phyloP scores from a whole-genome alignment of 169 alveolate species.

The Plasmodium adleri region DNA sequence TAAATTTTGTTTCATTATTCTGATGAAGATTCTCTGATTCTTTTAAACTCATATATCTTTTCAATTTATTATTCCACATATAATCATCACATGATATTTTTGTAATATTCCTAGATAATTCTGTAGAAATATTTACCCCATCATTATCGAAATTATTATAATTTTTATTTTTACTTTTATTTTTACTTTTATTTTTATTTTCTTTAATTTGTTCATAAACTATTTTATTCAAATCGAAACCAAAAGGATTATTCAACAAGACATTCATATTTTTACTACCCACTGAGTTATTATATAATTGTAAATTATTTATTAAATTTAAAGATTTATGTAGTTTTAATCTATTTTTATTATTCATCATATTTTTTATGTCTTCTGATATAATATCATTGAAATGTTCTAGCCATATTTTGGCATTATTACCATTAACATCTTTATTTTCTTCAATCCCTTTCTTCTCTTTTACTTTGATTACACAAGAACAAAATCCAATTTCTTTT shows the following conservation, averaged over 20 bases:
- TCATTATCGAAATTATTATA: no score
- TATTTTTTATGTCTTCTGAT: conserved; percentile 32
- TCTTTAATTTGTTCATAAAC: neutral
- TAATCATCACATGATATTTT: conserved; percentile 48
- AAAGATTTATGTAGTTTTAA: conserved; percentile 7
- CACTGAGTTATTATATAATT: conserved; percentile 7
- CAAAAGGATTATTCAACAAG: conserved; percentile 53
- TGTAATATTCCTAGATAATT: conserved; percentile 6
- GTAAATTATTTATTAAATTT: conserved; percentile 48
- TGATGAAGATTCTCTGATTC: neutral
- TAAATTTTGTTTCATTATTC: neutral
- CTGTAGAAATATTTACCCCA: neutral
- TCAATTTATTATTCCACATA: conserved; percentile 41
- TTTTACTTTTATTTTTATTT: neutral
- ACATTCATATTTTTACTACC: conserved; percentile 17
- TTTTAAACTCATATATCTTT: conserved; percentile 26
- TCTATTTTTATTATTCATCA: neutral
- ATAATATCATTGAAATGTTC: conserved; percentile 50
- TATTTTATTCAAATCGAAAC: conserved; percentile 15
- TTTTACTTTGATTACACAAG: conserved; percentile 28
- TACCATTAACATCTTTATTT: neutral
- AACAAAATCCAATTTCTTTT: conserved; percentile 62
- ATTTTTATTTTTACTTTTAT: neutral
- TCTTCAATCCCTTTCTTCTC: conserved; percentile 1
- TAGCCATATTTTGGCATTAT: conserved; percentile 40